Percentiles rank a stretch among this genome's conserved stretches.
Conservation (phyloP, 2,329 filamentous ascomycete genomes). For the Aspergillus terreus region DNA sequence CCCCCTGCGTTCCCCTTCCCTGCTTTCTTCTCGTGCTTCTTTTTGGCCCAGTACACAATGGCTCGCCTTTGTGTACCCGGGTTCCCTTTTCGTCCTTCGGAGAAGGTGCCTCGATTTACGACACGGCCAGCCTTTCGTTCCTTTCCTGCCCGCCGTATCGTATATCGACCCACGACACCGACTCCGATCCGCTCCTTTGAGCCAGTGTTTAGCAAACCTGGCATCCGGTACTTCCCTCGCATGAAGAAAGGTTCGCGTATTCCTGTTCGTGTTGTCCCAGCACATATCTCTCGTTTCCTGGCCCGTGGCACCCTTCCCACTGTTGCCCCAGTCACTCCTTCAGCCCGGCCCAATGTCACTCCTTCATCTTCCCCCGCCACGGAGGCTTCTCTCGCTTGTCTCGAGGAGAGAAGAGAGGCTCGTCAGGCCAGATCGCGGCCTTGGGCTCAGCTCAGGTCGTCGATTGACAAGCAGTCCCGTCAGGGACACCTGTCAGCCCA, state of each 20-base stretch:
- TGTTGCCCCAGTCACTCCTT: not conserved
- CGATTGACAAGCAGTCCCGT: constrained; percentile 4
- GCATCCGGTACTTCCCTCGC: constrained; percentile 12
- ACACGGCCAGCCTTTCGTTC: constrained; percentile 9
- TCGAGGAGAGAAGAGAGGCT: constrained; percentile 12
- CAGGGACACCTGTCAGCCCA: constrained; percentile 7
- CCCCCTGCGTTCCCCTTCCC: constrained; percentile 1
- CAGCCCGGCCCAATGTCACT: not conserved
- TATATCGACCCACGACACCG: constrained; percentile 12
- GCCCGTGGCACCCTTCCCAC: not conserved
- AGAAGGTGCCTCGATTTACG: constrained; percentile 8
- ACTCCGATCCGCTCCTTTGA: constrained; percentile 10
- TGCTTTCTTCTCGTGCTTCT: constrained; percentile 1
- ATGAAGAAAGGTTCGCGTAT: constrained; percentile 16
- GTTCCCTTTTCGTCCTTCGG: constrained; percentile 2
- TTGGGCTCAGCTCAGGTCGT: constrained; percentile 8
- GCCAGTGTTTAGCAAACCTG: constrained; percentile 9
- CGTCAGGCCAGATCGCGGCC: constrained; percentile 13
- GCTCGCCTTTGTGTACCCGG: constrained; percentile 18
- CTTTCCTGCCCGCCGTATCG: constrained; percentile 5
- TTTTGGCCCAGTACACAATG: constrained; percentile 17
- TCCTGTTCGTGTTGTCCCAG: constrained; percentile 11
- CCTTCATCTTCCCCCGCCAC: not conserved
- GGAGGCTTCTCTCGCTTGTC: not conserved
- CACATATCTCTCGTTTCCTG: constrained; percentile 3